Conservation (phyloP, 1,284 basidiomycete species). For the Pseudozyma tsukubaensis region DNA sequence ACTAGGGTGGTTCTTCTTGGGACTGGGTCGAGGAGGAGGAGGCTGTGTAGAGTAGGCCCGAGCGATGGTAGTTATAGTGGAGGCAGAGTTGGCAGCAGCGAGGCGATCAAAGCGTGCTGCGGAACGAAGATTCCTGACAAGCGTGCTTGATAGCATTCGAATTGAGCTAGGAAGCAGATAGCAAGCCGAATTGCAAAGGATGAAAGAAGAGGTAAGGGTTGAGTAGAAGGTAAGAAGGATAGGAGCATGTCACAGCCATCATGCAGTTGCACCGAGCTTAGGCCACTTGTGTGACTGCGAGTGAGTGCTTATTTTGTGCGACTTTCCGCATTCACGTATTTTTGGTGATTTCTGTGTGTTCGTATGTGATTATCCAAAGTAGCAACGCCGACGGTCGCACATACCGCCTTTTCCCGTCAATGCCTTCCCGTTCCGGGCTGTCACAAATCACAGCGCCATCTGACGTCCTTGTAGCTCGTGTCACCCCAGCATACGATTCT, state of each 20-base stretch:
- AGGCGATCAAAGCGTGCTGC: conserved; percentile 36
- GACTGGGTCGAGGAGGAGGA: conserved; percentile 9
- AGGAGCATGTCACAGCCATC: not conserved
- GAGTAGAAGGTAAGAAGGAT: not conserved
- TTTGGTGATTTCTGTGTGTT: no score
- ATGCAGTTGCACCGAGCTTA: no score
- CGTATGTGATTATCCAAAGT: no score
- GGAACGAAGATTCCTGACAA: conserved; percentile 20
- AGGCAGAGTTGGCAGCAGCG: not conserved
- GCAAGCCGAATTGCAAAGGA: not conserved
- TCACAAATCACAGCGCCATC: no score
- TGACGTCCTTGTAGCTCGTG: no score
- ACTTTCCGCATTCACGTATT: no score
- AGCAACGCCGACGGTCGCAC: no score
- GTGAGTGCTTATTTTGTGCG: no score
- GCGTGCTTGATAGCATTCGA: conserved; percentile 33
- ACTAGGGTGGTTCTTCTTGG: conserved; percentile 49
- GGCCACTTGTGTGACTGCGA: no score
- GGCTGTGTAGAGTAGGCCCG: conserved; percentile 17
- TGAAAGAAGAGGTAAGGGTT: not conserved
- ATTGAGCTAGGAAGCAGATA: not conserved
- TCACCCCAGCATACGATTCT: no score
- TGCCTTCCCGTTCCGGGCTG: no score
- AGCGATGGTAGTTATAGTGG: conserved; percentile 4
- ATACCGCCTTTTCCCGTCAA: no score